These are phyloP conservation scores for Metschnikowia aberdeeniae DNA, from an alignment of 805 yeast species.

Conservation along the genomic window DNA sequence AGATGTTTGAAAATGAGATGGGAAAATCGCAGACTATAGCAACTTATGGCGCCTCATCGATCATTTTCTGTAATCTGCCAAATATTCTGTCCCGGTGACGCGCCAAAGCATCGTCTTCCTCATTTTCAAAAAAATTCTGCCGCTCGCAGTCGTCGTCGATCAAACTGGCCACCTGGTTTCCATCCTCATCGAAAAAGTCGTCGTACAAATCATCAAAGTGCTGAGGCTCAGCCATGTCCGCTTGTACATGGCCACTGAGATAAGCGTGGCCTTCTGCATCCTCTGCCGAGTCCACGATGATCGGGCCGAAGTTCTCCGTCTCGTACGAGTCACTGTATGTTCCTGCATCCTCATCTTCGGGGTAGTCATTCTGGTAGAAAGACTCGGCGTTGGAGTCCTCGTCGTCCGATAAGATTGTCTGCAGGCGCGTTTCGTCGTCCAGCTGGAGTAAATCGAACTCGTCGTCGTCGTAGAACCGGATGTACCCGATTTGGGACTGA, in stretches of 20 bases:
- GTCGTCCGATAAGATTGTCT: slow-evolving; percentile 50
- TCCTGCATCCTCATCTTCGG: slow-evolving; percentile 81
- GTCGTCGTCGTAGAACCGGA: slow-evolving; percentile 53
- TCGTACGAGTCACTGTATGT: slow-evolving; percentile 16
- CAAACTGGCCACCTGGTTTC: slow-evolving; percentile 30
- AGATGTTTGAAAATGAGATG: too few species aligned
- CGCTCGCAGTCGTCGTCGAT: slow-evolving; percentile 28
- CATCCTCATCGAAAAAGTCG: slow-evolving; percentile 28
- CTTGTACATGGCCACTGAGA: slow-evolving; percentile 20
- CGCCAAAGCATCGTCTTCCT: slow-evolving; percentile 58
- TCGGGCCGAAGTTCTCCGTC: slow-evolving; percentile 13
- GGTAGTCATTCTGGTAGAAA: slow-evolving; percentile 88
- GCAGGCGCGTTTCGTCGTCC: slow-evolving; percentile 35
- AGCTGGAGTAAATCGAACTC: slow-evolving; percentile 37
- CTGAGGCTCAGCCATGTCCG: slow-evolving; percentile 13
- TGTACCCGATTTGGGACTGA: slow-evolving; percentile 48
- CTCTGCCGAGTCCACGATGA: slow-evolving; percentile 13
- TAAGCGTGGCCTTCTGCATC: slow-evolving; percentile 13
- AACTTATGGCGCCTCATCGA: slow-evolving; percentile 29
- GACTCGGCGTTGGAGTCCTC: slow-evolving; percentile 91
- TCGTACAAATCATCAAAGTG: slow-evolving; percentile 20
- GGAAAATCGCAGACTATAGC: too few species aligned
- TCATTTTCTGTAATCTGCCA: slow-evolving; percentile 52
- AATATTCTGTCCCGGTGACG: slow-evolving; percentile 61
- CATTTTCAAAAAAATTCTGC: slow-evolving; percentile 53